phyloP scores from a whole-genome alignment of 495 filamentous ascomycete genomes.

The Arthonia radiata region DNA sequence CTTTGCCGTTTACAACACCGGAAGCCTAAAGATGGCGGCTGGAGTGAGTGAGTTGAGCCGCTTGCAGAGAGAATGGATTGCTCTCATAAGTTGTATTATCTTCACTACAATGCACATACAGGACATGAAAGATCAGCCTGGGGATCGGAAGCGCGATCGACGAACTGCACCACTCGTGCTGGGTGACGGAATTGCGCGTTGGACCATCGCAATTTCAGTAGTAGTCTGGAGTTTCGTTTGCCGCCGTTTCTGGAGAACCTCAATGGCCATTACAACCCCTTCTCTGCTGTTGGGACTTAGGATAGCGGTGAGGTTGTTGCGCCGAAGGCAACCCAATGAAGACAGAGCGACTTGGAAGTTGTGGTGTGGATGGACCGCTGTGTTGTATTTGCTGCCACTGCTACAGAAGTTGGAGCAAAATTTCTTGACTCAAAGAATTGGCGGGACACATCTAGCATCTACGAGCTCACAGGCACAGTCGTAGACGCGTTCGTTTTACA shows the following conservation, averaged over 20 bases:
- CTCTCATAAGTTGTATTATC: constrained; percentile 19
- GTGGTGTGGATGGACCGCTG: constrained; percentile 4
- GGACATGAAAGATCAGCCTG: constrained; percentile 23
- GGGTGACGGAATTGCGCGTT: constrained; percentile 19
- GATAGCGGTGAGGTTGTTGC: neutral
- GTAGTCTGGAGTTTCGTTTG: constrained; percentile 19
- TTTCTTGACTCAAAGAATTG: no score
- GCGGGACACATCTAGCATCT: no score
- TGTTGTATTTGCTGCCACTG: constrained; percentile 3
- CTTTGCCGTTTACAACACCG: constrained; percentile 14
- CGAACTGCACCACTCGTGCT: constrained; percentile 17
- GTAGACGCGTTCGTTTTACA: no score
- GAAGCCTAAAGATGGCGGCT: constrained; percentile 8
- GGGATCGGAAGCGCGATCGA: constrained; percentile 20
- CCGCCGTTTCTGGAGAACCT: constrained; percentile 16
- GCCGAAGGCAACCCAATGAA: neutral
- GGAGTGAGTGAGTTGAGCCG: constrained; percentile 4
- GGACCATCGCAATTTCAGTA: constrained; percentile 15
- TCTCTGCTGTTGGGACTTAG: neutral
- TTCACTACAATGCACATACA: constrained; percentile 27
- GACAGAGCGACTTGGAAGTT: constrained; percentile 3
- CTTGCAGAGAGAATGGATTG: constrained; percentile 17
- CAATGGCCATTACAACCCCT: neutral
- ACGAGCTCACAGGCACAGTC: no score
- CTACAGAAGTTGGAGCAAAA: no score